These are phyloP conservation scores for Monosporascus sp. DNA, from an alignment of 2,329 filamentous ascomycete species.

Conservation along the genomic window DNA sequence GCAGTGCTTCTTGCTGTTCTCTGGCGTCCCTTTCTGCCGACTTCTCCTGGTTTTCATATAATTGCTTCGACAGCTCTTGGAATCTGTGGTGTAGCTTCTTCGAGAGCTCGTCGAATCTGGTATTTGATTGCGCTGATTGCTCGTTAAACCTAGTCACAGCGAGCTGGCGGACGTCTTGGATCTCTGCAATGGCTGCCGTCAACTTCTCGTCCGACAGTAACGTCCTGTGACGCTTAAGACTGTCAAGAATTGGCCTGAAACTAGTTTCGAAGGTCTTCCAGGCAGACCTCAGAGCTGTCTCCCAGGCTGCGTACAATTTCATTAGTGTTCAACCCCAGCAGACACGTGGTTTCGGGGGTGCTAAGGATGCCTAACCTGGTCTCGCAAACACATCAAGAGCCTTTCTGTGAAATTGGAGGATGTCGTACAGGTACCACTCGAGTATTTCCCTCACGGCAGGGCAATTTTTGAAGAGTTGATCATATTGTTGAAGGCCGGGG, in stretches of 20 bases:
- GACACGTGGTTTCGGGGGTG: background rate
- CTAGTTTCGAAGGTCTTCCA: constrained; percentile 13
- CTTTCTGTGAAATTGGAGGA: constrained; percentile 15
- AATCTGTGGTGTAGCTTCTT: background rate
- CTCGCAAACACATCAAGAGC: constrained; percentile 12
- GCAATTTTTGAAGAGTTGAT: constrained; percentile 6
- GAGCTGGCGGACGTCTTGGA: constrained; percentile 1
- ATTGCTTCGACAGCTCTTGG: background rate
- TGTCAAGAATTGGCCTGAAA: constrained; percentile 13
- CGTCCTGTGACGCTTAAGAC: constrained; percentile 12
- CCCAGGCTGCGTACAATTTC: constrained; percentile 7
- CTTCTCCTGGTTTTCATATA: too few species aligned
- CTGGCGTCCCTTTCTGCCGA: too few species aligned
- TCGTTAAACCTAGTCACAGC: background rate
- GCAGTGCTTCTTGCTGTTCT: too few species aligned
- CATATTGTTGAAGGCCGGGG: constrained; percentile 13
- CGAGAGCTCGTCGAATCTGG: background rate
- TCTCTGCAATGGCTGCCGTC: constrained; percentile 5
- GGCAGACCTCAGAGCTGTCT: constrained; percentile 3
- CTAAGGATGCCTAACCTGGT: constrained; percentile 4
- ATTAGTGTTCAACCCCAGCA: background rate
- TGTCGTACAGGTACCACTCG: constrained; percentile 14
- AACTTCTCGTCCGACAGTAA: constrained; percentile 11
- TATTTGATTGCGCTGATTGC: background rate
- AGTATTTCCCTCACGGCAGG: constrained; percentile 8